These are phyloP conservation scores for Pittosporum tobira DNA, from an alignment of 129 eudicot genomes.

Conservation along the genomic window DNA sequence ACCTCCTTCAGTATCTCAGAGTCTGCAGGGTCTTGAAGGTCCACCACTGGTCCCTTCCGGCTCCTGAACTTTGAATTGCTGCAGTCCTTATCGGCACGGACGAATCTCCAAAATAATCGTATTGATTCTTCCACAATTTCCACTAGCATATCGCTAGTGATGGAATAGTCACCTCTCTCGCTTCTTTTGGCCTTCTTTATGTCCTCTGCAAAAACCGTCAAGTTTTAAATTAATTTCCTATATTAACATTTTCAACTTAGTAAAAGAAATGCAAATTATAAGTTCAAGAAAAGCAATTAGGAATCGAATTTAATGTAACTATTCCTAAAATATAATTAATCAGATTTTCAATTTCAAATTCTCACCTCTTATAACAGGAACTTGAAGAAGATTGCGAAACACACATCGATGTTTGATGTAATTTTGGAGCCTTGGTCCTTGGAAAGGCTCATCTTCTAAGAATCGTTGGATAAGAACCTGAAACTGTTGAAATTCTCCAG, in stretches of 20 bases:
- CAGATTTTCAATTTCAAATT: not conserved
- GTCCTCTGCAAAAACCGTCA: not conserved
- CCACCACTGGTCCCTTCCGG: constrained; percentile 24
- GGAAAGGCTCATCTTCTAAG: constrained; percentile 69
- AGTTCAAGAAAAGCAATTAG: no score
- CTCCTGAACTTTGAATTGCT: constrained; percentile 2
- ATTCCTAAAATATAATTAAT: not conserved
- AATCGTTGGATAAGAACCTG: constrained; percentile 90
- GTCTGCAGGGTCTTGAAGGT: constrained; percentile 57
- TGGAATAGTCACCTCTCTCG: constrained; percentile 30
- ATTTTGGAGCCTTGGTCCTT: constrained; percentile 71
- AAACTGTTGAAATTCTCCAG: constrained; percentile 87
- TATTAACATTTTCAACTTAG: not conserved
- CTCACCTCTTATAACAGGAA: constrained; percentile 86
- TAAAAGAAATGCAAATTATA: no score
- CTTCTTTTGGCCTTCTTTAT: constrained; percentile 1
- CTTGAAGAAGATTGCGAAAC: constrained; percentile 78
- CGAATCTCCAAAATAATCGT: constrained; percentile 67
- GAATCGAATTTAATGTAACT: not conserved
- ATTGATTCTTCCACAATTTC: constrained; percentile 85
- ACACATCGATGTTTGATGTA: constrained; percentile 65
- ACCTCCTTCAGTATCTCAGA: constrained; percentile 41
- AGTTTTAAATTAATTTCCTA: not conserved
- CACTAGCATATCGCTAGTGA: constrained; percentile 60
- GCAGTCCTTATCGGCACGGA: constrained; percentile 50